phyloP scores from a whole-genome alignment of 208 protist genomes.

The Crithidia brevicula region DNA sequence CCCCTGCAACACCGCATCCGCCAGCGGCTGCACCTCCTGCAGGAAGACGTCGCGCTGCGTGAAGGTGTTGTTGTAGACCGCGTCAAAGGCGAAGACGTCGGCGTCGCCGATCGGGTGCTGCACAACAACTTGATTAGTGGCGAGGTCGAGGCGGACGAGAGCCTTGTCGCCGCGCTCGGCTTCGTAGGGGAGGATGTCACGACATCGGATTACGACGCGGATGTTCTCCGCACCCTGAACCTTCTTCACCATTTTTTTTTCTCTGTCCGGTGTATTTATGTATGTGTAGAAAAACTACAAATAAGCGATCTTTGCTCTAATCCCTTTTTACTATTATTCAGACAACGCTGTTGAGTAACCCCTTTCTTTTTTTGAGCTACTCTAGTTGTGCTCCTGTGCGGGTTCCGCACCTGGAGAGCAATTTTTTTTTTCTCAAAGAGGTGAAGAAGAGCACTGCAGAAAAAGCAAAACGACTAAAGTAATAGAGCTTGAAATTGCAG shows the following conservation, averaged over 20 bases:
- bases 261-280: slow-evolving; percentile 4
- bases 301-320: no score
- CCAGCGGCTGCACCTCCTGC: slow-evolving; percentile 87
- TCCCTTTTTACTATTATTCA: no score
- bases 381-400: no score
- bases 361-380: no score
- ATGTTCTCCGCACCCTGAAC: slow-evolving; percentile 84
- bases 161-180: slow-evolving; percentile 88
- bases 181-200: slow-evolving; percentile 83
- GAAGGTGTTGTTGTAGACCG: slow-evolving; percentile 94
- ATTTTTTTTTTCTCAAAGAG: no score
- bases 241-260: slow-evolving; percentile 73
- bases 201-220: slow-evolving; percentile 87
- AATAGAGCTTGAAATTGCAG: no score
- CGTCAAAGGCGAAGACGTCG: slow-evolving; percentile 90
- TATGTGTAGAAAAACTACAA: slow-evolving; percentile 7
- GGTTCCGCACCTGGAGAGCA: no score
- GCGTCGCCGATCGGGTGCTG: slow-evolving; percentile 85
- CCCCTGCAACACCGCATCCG: slow-evolving; percentile 88
- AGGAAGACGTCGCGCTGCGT: slow-evolving; percentile 92
- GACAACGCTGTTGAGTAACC: no score
- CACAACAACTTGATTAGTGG: slow-evolving; percentile 88
- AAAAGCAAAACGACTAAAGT: no score
- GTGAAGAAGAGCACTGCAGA: no score
- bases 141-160: slow-evolving; percentile 85